A percentile compares a stretch with the other conserved stretches of the same genome.
Evolutionary conservation across 768 basidiomycete species (phyloP).

Genomic region (Russula brevipes): DNA sequence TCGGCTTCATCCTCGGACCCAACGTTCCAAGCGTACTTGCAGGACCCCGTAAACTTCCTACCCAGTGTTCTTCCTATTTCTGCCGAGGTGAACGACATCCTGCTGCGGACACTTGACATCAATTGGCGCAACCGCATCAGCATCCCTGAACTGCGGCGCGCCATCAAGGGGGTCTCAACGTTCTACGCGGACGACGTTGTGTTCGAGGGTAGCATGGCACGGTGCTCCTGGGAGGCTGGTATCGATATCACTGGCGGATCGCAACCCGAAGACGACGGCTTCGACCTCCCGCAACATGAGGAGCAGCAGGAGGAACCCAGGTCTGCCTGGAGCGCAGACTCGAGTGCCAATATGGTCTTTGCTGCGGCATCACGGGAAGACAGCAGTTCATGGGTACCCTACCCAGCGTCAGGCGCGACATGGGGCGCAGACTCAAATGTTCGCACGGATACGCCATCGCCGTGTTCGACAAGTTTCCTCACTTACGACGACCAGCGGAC

Average conservation of each 20-base stretch:
- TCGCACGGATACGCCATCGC: constrained; percentile 16
- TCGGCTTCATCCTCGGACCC: constrained; percentile 77
- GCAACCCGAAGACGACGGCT: constrained; percentile 25
- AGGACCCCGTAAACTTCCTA: constrained; percentile 74
- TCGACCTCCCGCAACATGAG: constrained; percentile 49
- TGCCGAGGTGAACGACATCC: constrained; percentile 34
- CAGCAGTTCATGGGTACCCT: constrained; percentile 18
- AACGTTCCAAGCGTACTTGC: constrained; percentile 84
- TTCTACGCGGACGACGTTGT: constrained; percentile 74
- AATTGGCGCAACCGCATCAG: constrained; percentile 36
- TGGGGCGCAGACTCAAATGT: constrained; percentile 23
- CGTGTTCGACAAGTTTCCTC: constrained; percentile 18
- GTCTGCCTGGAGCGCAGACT: constrained; percentile 58
- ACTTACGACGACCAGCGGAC: constrained; percentile 25
- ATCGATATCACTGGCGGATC: constrained; percentile 56
- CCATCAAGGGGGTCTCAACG: constrained; percentile 50
- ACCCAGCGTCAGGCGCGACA: constrained; percentile 19
- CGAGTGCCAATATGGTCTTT: constrained; percentile 27
- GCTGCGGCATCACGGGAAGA: constrained; percentile 17
- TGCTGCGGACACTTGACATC: constrained; percentile 33
- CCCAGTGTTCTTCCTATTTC: constrained; percentile 44
- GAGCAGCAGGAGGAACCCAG: constrained; percentile 44
- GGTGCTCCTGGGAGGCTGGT: constrained; percentile 72
- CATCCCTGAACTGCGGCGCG: constrained; percentile 46
- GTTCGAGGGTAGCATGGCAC: constrained; percentile 77